These are phyloP conservation scores for Diaporthe ampelina DNA, from an alignment of 2,329 filamentous ascomycete species.

Conservation along the genomic window DNA sequence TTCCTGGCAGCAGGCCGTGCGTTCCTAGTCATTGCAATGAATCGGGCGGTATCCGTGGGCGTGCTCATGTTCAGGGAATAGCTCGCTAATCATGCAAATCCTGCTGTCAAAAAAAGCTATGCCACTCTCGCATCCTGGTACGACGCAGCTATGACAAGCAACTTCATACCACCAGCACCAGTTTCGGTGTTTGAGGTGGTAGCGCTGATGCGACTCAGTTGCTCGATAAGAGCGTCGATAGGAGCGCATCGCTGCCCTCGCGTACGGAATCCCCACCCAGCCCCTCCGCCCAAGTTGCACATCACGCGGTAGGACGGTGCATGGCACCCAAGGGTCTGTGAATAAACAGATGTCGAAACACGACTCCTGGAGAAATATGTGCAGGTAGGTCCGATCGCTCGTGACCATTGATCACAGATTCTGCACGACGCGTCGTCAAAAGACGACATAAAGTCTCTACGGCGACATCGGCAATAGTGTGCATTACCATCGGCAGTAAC, in stretches of 20 bases:
- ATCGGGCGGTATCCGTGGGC: background rate
- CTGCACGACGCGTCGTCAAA: background rate
- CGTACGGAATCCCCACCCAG: background rate
- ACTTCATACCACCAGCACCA: background rate
- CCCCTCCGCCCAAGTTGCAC: constrained; percentile 4
- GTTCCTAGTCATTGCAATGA: background rate
- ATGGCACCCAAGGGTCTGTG: constrained; percentile 1
- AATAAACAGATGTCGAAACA: background rate
- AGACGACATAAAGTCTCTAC: background rate
- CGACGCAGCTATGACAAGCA: background rate
- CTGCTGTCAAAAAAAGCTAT: background rate
- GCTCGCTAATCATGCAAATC: background rate
- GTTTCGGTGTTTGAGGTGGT: background rate
- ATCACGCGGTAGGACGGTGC: background rate
- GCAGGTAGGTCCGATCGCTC: background rate
- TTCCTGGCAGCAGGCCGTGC: background rate
- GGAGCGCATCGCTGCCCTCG: background rate
- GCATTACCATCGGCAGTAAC: background rate
- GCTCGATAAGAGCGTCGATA: background rate
- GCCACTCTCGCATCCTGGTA: background rate
- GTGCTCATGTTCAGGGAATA: background rate
- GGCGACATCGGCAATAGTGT: background rate
- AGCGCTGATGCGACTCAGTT: constrained; percentile 16
- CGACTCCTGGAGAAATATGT: background rate
- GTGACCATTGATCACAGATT: background rate